phyloP scores from a whole-genome alignment of 208 protist genomes.

The Acanthamoeba sp. region DNA sequence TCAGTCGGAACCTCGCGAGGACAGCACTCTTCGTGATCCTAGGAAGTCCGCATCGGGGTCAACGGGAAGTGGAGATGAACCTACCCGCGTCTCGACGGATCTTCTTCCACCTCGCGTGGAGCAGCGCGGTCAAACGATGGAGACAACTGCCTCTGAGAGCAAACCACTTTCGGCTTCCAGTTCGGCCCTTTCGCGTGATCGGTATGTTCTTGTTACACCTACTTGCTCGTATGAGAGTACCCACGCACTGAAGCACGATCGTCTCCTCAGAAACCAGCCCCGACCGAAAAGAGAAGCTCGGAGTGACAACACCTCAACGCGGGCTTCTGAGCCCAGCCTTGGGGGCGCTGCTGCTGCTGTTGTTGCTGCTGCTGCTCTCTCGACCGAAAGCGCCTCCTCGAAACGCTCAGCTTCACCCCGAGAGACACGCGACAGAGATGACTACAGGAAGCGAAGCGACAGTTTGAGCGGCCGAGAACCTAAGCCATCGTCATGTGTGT shows the following conservation, averaged over 20 bases:
- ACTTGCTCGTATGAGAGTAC: not conserved
- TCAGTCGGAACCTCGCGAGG: not conserved
- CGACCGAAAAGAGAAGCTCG: not conserved
- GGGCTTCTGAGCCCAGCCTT: not conserved
- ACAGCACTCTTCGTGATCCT: not conserved
- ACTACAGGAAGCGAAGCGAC: not conserved
- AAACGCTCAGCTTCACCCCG: not conserved
- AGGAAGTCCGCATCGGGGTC: not conserved
- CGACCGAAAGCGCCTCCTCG: not conserved
- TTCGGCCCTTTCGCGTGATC: not conserved
- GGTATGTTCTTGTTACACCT: not conserved
- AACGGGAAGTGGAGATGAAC: not conserved
- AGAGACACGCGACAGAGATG: not conserved
- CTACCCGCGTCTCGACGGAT: not conserved
- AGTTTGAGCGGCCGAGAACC: not conserved
- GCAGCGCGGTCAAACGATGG: not conserved
- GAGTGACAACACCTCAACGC: not conserved
- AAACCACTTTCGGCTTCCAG: not conserved
- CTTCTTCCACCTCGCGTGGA: not conserved
- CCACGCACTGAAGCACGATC: too few relatives aligned
- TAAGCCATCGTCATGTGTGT: not conserved
- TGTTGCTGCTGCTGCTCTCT: not conserved
- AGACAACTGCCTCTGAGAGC: not conserved
- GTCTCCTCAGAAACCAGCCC: not conserved
- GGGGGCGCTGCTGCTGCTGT: not conserved